These are phyloP conservation scores for Cairneyella variabilis DNA, from an alignment of 495 filamentous ascomycete species.

Conservation along the genomic window DNA sequence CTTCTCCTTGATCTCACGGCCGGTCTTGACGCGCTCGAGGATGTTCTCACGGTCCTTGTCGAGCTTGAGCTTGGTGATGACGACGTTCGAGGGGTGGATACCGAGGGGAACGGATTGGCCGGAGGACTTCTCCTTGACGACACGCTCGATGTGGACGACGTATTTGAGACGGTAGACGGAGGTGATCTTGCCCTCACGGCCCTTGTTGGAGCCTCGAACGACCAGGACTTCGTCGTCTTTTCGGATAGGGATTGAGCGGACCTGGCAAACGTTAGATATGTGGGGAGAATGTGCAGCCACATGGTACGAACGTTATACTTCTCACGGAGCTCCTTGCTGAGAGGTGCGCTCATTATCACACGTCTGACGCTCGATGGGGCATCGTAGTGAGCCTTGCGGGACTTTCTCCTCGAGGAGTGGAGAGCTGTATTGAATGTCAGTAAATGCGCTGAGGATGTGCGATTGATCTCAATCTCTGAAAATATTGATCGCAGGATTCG, in stretches of 20 bases:
- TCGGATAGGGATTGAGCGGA: constrained; percentile 95
- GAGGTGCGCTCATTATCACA: constrained; percentile 87
- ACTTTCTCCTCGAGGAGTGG: constrained; percentile 90
- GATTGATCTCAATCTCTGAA: too few relatives aligned
- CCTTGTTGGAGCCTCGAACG: constrained; percentile 86
- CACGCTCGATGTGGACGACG: constrained; percentile 86
- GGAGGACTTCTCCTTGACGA: constrained; percentile 90
- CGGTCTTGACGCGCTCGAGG: constrained; percentile 75
- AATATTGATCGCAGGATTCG: background rate
- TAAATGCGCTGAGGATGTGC: constrained; percentile 18
- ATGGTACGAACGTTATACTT: constrained; percentile 78
- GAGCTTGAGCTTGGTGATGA: constrained; percentile 96
- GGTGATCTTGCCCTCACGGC: constrained; percentile 91
- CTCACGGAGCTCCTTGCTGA: constrained; percentile 92
- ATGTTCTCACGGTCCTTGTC: constrained; percentile 97
- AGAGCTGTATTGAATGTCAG: constrained; percentile 42
- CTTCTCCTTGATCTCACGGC: constrained; percentile 65
- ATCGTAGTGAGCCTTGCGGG: constrained; percentile 92
- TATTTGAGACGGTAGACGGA: constrained; percentile 98
- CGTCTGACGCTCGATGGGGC: constrained; percentile 90
- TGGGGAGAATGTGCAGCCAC: background rate
- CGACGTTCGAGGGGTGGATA: constrained; percentile 87
- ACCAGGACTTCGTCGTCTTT: constrained; percentile 95
- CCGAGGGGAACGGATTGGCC: constrained; percentile 86
- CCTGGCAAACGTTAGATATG: constrained; percentile 45